phyloP scores from a whole-genome alignment of 768 basidiomycete genomes.

The Boletus patriciae region DNA sequence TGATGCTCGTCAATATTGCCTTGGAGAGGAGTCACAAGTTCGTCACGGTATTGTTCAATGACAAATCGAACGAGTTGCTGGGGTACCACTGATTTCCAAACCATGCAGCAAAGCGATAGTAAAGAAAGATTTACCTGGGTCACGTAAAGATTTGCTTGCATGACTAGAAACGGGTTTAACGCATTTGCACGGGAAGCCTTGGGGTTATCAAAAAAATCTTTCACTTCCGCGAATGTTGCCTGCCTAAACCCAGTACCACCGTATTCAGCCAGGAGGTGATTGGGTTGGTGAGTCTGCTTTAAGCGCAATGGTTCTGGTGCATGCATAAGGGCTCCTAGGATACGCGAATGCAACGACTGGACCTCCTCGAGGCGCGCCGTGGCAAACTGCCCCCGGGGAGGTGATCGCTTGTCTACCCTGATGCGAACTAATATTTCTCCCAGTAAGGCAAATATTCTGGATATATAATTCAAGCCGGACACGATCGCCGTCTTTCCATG shows the following conservation, averaged over 20 bases:
- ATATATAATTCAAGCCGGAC: conserved; percentile 84
- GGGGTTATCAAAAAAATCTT: conserved; percentile 90
- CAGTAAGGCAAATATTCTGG: conserved; percentile 80
- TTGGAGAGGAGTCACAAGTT: conserved; percentile 69
- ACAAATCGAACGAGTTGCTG: conserved; percentile 94
- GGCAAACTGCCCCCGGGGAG: conserved; percentile 82
- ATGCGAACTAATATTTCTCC: conserved; percentile 87
- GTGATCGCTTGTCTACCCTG: conserved; percentile 82
- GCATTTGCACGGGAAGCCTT: conserved; percentile 84
- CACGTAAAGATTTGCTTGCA: conserved; percentile 91
- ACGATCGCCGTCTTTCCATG: conserved; percentile 81
- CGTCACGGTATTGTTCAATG: conserved; percentile 89
- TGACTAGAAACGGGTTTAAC: conserved; percentile 85
- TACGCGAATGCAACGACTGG: conserved; percentile 73
- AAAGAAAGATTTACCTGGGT: conserved; percentile 62
- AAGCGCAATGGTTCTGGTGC: conserved; percentile 74
- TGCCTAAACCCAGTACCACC: conserved; percentile 74
- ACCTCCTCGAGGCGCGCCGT: conserved; percentile 85
- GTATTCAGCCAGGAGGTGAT: conserved; percentile 56
- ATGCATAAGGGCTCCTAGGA: conserved; percentile 70
- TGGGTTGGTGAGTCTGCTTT: conserved; percentile 53
- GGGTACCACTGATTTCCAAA: not conserved
- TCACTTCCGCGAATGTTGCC: conserved; percentile 84
- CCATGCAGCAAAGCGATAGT: not conserved
- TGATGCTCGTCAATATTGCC: conserved; percentile 62